Evolutionary conservation across 208 protist species (phyloP).

Genomic region (Tritrichomonas foetus): DNA sequence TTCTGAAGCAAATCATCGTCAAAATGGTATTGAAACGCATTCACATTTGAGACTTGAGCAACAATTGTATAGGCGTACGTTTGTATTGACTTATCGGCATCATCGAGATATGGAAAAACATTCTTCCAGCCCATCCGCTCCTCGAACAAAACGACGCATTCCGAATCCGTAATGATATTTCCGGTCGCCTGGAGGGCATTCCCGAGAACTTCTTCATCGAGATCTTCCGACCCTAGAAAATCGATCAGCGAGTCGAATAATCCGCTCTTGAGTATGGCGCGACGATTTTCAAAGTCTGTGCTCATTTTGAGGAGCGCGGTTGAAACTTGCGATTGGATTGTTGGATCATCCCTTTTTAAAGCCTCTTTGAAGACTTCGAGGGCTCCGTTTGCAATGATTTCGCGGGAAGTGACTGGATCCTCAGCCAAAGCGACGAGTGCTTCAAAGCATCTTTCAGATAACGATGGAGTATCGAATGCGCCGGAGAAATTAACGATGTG

Average conservation of each 20-base stretch:
- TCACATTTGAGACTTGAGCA: background rate
- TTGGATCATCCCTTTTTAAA: background rate
- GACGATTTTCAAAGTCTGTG: background rate
- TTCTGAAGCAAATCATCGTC: conserved; percentile 10
- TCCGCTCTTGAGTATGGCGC: background rate
- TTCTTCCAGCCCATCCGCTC: background rate
- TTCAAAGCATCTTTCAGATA: conserved; percentile 27
- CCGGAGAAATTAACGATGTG: background rate
- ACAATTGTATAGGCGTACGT: conserved; percentile 14
- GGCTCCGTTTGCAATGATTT: conserved; percentile 19
- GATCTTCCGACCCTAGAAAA: background rate
- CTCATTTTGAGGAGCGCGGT: background rate
- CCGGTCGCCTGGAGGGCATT: background rate
- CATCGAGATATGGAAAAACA: conserved; percentile 20
- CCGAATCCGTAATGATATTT: background rate
- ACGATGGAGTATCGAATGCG: background rate
- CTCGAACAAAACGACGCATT: background rate
- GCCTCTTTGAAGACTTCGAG: conserved; percentile 17
- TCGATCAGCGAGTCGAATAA: conserved; percentile 5
- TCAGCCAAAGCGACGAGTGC: background rate
- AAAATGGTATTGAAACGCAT: conserved; percentile 33
- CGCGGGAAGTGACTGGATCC: conserved; percentile 27
- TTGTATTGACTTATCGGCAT: background rate
- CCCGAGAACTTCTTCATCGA: conserved; percentile 34
- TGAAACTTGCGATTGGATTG: conserved; percentile 42